A percentile compares a stretch with the other conserved stretches of the same genome.
These are phyloP conservation scores for Cinchona pubescens DNA, from an alignment of 257 asterid genomes.

Conservation along the genomic window DNA sequence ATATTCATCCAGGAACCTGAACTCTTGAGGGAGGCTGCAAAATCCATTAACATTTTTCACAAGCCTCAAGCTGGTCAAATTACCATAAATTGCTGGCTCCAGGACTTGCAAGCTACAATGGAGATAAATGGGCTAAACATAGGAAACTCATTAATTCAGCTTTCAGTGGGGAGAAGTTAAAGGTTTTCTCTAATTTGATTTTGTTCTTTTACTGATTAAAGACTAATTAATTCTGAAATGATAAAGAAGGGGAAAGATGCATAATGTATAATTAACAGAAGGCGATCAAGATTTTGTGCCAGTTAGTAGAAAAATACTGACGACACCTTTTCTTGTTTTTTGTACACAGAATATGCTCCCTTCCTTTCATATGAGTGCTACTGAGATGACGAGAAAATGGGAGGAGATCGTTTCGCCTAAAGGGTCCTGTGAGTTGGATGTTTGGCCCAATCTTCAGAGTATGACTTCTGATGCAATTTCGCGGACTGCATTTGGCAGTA, in stretches of 20 bases:
- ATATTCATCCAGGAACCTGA: slow-evolving; percentile 32
- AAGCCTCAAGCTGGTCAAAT: slow-evolving; percentile 31
- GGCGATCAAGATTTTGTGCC: neutral
- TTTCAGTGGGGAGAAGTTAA: slow-evolving; percentile 38
- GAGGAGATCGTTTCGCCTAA: neutral
- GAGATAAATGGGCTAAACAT: slow-evolving; percentile 48
- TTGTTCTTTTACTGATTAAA: neutral
- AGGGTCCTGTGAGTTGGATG: neutral
- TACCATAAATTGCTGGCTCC: slow-evolving; percentile 20
- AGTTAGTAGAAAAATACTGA: neutral
- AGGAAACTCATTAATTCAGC: slow-evolving; percentile 50
- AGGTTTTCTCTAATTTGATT: neutral
- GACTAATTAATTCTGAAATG: no score
- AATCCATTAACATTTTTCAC: slow-evolving; percentile 17
- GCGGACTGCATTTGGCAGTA: neutral
- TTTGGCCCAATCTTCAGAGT: neutral
- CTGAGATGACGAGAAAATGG: neutral
- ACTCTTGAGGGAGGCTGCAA: slow-evolving; percentile 33
- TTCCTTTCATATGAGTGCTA: neutral
- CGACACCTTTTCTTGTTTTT: neutral
- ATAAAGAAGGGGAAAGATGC: no score
- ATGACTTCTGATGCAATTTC: neutral
- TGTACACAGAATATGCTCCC: neutral
- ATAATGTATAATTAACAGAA: neutral
- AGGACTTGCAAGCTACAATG: slow-evolving; percentile 29